Percentiles rank a stretch among this genome's conserved stretches.
Evolutionary conservation across 208 protist genomes (phyloP).

Genomic region (Porcisia deanei): DNA sequence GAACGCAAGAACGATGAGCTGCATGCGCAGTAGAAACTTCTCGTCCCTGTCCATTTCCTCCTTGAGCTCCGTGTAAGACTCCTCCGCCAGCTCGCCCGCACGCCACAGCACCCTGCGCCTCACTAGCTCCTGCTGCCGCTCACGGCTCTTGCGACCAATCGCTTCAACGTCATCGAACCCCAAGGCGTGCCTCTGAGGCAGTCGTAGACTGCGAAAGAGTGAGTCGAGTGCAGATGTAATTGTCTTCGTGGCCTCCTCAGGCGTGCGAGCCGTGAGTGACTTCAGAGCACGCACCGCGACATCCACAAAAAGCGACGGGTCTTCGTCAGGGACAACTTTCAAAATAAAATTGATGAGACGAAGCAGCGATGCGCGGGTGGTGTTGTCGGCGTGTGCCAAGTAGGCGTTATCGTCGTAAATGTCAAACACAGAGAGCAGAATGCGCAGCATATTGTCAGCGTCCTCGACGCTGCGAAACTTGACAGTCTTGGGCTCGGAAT

Average conservation of each 20-base stretch:
- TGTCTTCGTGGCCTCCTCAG: constrained; percentile 81
- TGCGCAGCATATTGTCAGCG: constrained; percentile 83
- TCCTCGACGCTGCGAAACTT: constrained; percentile 82
- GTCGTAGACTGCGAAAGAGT: constrained; percentile 78
- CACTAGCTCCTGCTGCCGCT: constrained; percentile 82
- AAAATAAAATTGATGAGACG: constrained; percentile 80
- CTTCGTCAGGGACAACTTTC: constrained; percentile 88
- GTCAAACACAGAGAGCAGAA: constrained; percentile 80
- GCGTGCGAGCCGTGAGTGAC: constrained; percentile 68
- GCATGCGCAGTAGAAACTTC: constrained; percentile 91
- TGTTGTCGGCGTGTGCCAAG: constrained; percentile 88
- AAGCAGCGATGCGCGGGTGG: constrained; percentile 70
- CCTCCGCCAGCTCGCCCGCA: constrained; percentile 44
- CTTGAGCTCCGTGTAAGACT: constrained; percentile 65
- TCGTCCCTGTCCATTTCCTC: constrained; percentile 88
- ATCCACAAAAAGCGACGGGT: constrained; percentile 87
- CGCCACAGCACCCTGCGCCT: constrained; percentile 56
- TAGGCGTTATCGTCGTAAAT: constrained; percentile 90
- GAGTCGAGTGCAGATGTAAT: constrained; percentile 80
- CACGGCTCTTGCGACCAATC: constrained; percentile 79
- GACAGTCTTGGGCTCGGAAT: constrained; percentile 67
- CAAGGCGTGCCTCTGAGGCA: constrained; percentile 74
- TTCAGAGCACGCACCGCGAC: constrained; percentile 74
- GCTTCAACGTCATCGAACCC: constrained; percentile 91
- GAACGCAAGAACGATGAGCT: constrained; percentile 85